Evolutionary conservation across 1,284 basidiomycete genomes (phyloP).

Genomic region (Meira nashicola): DNA sequence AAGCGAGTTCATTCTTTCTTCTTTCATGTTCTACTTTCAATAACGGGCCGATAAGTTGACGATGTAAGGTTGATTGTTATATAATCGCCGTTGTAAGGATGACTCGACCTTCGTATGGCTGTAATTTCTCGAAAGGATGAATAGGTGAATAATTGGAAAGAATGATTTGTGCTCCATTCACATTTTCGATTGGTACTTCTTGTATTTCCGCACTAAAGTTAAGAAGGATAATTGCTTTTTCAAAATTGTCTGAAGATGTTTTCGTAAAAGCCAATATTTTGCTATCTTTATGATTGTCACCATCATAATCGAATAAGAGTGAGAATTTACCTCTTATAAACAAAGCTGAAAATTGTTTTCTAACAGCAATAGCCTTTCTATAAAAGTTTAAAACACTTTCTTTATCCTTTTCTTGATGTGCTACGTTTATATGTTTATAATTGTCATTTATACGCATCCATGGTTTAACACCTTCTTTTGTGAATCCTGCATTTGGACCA

Average conservation of each 20-base stretch:
- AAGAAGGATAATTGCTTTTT: not conserved
- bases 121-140: not conserved
- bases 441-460: constrained; percentile 76
- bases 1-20: too few relatives aligned
- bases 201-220: constrained; percentile 2
- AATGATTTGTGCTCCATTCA: not conserved
- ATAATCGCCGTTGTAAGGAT: too few relatives aligned
- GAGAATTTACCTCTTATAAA: too few relatives aligned
- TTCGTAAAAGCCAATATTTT: constrained; percentile 1
- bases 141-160: not conserved
- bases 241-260: not conserved
- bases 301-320: not conserved
- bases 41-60: too few relatives aligned
- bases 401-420: constrained; percentile 57
- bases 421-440: constrained; percentile 63
- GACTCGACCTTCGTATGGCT: not conserved
- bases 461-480: constrained; percentile 57
- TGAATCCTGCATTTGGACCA: constrained; percentile 63
- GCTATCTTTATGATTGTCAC: not conserved
- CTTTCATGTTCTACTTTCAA: too few relatives aligned
- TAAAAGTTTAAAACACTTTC: constrained; percentile 63
- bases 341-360: constrained; percentile 62
- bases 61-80: too few relatives aligned
- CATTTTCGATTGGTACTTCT: not conserved
- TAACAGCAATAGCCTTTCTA: constrained; percentile 59